phyloP scores from a whole-genome alignment of 768 basidiomycete species.

The Naganishia friedmannii region DNA sequence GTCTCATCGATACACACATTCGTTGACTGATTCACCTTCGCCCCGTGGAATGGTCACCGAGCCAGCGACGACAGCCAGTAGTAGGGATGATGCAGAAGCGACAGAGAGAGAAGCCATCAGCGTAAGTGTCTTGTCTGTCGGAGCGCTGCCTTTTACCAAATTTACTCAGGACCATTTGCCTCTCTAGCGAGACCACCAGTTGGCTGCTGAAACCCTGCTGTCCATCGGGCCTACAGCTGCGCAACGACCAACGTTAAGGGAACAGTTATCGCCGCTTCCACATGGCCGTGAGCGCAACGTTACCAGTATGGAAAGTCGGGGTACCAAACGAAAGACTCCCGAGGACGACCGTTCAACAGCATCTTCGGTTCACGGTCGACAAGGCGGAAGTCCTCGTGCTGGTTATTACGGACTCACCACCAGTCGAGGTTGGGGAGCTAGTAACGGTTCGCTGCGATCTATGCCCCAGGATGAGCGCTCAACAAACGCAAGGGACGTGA shows the following conservation, averaged over 20 bases:
- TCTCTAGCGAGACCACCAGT: constrained; percentile 46
- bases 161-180: neutral
- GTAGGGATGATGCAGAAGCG: constrained; percentile 21
- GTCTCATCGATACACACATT: neutral
- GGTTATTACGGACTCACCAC: constrained; percentile 7
- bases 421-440: constrained; percentile 18
- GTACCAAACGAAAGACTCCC: constrained; percentile 42
- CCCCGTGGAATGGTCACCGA: constrained; percentile 6
- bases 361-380: neutral
- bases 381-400: constrained; percentile 8
- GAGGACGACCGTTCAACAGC: neutral
- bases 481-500: neutral
- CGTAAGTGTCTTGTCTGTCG: neutral
- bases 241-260: constrained; percentile 24
- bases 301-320: constrained; percentile 37
- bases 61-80: neutral
- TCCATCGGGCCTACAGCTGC: constrained; percentile 44
- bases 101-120: constrained; percentile 26
- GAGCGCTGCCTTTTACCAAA: too few relatives aligned
- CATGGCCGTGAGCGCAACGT: constrained; percentile 12
- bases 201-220: constrained; percentile 49
- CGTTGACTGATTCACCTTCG: constrained; percentile 23
- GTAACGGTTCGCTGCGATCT: neutral
- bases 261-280: constrained; percentile 29
- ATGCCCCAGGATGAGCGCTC: neutral